A percentile compares a stretch with the other conserved stretches of the same genome.
These are phyloP conservation scores for Lolium perenne DNA, from an alignment of 176 grass and related monocot genomes.

Conservation along the genomic window DNA sequence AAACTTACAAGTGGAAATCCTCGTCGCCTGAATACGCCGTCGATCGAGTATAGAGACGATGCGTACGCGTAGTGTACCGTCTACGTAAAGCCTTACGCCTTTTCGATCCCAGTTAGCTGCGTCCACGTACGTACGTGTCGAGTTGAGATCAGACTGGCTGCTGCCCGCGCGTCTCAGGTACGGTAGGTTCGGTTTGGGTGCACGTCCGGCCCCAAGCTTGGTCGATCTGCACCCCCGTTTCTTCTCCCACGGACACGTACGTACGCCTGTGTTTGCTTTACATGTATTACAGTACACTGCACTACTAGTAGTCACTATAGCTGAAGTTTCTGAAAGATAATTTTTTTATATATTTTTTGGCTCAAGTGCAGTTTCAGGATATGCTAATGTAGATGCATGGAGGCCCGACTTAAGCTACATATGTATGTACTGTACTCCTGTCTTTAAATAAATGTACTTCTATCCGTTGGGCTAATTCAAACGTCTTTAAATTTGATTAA, in stretches of 20 bases:
- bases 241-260: constrained; percentile 34
- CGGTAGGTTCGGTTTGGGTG: constrained; percentile 20
- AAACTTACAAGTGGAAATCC: constrained; percentile 48
- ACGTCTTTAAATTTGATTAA: too few species aligned
- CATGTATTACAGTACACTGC: constrained; percentile 8
- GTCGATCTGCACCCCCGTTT: constrained; percentile 24
- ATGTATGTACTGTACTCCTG: too few species aligned
- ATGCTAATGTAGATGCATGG: neutral
- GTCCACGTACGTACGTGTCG: constrained; percentile 37
- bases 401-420: constrained; percentile 30
- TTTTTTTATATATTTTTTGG: neutral
- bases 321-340: neutral
- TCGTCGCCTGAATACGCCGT: constrained; percentile 35
- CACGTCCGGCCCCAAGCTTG: constrained; percentile 35
- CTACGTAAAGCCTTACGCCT: constrained; percentile 52
- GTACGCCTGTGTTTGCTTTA: constrained; percentile 30
- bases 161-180: neutral
- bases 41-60: constrained; percentile 37
- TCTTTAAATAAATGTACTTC: too few species aligned
- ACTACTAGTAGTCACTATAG: neutral
- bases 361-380: constrained; percentile 24
- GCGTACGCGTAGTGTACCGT: constrained; percentile 55
- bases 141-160: constrained; percentile 8
- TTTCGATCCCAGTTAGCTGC: neutral
- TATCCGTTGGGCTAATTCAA: too few species aligned